Base-by-base conservation (phyloP, 108 stramenopile genomes). In the Cylindrotheca fusiformis region DNA sequence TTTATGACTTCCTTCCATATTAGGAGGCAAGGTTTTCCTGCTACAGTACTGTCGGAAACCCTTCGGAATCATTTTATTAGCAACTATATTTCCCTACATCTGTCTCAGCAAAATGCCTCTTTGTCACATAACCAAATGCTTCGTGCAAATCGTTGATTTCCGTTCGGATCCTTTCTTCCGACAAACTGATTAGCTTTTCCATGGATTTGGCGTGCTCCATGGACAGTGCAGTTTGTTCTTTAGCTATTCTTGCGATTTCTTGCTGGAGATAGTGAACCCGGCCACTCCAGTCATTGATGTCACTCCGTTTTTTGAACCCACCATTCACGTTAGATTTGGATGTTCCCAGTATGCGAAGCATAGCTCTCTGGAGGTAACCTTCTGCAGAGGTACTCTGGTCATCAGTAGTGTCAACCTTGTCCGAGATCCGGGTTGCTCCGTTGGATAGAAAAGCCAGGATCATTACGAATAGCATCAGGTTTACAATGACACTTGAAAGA, bases 391-490 rank as follows among this genome's bases (percentile, higher is more conserved):
- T 22, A 24, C 49, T 32, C 18, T 0, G 3, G 25, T 50, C 63
- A 17, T 57, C 28, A 33, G 20, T 12, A 41, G 36, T 14, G 36
- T 41, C 36, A 41, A 33, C 67, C 58, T 19, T n/a, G 14, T 51
- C 33, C 0, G 14, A 21, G 1, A 29, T 46, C 18, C 6, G 20
- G 0, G 55, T 48, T 1, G 55, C 73, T 27, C 50, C 24, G 6
- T 41, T 41, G 1, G 69, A 67, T 14, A 83, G 61, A 41, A 83
- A 83, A 25, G 52, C 14, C 46, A 83, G 58, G 22, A 83, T 79
- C 8, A 56, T 60, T 4, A 67, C 52, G 50, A 76, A 79, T 5
- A 83, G 31, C 1, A 46, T 45, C 0, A 79, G 63, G 28, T 76
- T 83, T 19, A 79, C 72, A 21, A 72, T 36, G 46, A 83, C 71